Conservation (phyloP, 345 rosid species). For the Salix dunnii region DNA sequence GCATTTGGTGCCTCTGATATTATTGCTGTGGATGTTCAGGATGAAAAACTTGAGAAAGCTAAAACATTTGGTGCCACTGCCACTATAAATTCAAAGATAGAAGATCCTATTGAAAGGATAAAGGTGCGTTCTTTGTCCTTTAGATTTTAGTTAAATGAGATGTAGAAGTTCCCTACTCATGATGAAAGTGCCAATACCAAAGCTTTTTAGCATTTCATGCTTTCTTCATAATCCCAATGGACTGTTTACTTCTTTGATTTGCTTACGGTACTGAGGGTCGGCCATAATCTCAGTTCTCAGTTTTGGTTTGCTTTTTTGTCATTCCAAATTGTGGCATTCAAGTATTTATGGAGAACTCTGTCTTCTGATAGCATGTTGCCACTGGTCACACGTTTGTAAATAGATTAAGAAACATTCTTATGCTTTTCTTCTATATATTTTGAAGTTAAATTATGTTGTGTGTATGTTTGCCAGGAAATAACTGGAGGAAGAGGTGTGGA, state of each 20-base stretch:
- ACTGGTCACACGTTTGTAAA: neutral
- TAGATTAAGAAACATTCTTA: neutral
- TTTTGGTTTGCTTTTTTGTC: no score
- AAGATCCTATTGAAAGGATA: constrained; percentile 81
- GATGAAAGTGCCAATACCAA: neutral
- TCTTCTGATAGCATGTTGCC: neutral
- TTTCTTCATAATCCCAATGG: no score
- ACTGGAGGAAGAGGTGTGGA: constrained; percentile 95
- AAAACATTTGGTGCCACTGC: constrained; percentile 83
- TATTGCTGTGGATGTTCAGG: constrained; percentile 91
- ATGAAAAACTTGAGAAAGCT: constrained; percentile 80
- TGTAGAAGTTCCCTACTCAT: neutral
- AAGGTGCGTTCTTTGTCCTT: constrained; percentile 42
- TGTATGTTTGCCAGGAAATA: constrained; percentile 51
- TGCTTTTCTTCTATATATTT: neutral
- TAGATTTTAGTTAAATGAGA: neutral
- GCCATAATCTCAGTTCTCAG: no score
- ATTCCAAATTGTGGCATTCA: no score
- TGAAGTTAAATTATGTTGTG: neutral
- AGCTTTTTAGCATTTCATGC: neutral
- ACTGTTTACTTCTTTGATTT: no score
- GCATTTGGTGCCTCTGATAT: constrained; percentile 97
- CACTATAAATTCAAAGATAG: constrained; percentile 67
- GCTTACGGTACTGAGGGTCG: no score
- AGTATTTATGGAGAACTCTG: neutral